Evolutionary conservation across 257 asterid genomes (phyloP), one percentile per base, ranked within the genome.

Genomic region (Nicotiana sylvestris): DNA sequence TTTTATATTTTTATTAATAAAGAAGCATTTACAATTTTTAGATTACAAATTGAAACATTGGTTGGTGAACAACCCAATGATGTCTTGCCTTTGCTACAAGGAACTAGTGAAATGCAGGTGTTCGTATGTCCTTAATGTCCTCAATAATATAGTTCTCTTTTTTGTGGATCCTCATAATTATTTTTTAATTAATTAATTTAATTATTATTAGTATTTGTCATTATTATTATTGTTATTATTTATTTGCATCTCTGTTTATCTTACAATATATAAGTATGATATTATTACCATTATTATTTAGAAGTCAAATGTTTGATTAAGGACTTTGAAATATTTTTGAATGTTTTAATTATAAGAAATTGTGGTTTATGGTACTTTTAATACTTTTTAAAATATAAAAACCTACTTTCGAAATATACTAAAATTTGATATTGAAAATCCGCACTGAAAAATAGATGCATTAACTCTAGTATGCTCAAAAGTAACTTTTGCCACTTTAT

Each of bases 121-220:
- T 21, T 61, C 33, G 4, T 66, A 32, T 66, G 76, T 65, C 51
- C 51, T 43, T 43, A 9, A 53, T 53, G 58, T 53, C 25, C 30
- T 72, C 79, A 72, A 72, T 72, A 72, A 72, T 72, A 72, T 72
- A 46, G 25, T 72, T 25, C 39, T 12, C 61, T 46, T 25, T 72
- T 46, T 9, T 72, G 3, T 72, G 78, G 78, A 72, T 39, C 78
- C 57, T 9, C 56, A 9, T 1, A 37, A 37, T 39, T 69, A 69
- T 69, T 69, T 18, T 37, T 37, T 66, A 25, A 66, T 66, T 32
- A 32, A 33, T 55, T 51, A 3, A 16, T 67, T 67, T 7, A 66
- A 15, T 32, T 66, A 15, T 66, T 30, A 66, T 32, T n/a, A n/a
- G 25, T 6, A 9, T 13, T 32, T 49, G 10, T 8, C 55, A 49